These are phyloP conservation scores for Ceratorhiza oryzae-sativae DNA, from an alignment of 1,284 basidiomycete genomes.

Conservation along the genomic window DNA sequence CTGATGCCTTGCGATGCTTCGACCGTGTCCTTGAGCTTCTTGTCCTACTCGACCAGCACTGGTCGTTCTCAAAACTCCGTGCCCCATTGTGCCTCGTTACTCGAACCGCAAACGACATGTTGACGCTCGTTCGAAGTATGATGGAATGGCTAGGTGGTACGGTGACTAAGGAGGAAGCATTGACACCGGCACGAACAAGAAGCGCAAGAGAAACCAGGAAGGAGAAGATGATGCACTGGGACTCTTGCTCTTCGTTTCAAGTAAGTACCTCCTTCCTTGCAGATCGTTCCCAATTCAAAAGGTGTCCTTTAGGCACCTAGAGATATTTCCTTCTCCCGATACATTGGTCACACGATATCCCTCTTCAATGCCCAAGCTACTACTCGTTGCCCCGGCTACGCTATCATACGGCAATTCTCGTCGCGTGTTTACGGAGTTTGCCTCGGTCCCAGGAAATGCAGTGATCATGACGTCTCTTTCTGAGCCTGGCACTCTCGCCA, in stretches of 20 bases:
- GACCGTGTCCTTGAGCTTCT: slow-evolving; percentile 93
- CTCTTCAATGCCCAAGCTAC: slow-evolving; percentile 86
- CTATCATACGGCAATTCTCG: slow-evolving; percentile 94
- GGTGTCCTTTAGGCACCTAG: slow-evolving; percentile 69
- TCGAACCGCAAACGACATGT: slow-evolving; percentile 90
- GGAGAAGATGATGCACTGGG: slow-evolving; percentile 75
- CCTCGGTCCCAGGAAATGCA: slow-evolving; percentile 80
- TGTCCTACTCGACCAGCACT: slow-evolving; percentile 96
- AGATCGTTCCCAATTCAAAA: neutral
- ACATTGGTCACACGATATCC: slow-evolving; percentile 84
- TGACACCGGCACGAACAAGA: slow-evolving; percentile 52
- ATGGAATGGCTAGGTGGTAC: slow-evolving; percentile 99
- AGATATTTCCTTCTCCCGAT: slow-evolving; percentile 86
- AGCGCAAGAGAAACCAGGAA: slow-evolving; percentile 67
- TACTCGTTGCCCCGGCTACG: slow-evolving; percentile 90
- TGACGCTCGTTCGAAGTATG: slow-evolving; percentile 94
- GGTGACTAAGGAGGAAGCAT: slow-evolving; percentile 81
- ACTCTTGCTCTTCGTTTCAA: slow-evolving; percentile 78
- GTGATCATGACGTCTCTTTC: slow-evolving; percentile 81
- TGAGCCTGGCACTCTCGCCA: slow-evolving; percentile 81
- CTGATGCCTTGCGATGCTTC: slow-evolving; percentile 94
- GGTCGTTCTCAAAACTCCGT: slow-evolving; percentile 81
- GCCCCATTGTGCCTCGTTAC: slow-evolving; percentile 90
- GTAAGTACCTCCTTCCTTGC: slow-evolving; percentile 52
- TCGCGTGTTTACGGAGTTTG: slow-evolving; percentile 84